Base-by-base conservation (phyloP, 2,329 filamentous ascomycete genomes). In the Aureobasidium sp. region DNA sequence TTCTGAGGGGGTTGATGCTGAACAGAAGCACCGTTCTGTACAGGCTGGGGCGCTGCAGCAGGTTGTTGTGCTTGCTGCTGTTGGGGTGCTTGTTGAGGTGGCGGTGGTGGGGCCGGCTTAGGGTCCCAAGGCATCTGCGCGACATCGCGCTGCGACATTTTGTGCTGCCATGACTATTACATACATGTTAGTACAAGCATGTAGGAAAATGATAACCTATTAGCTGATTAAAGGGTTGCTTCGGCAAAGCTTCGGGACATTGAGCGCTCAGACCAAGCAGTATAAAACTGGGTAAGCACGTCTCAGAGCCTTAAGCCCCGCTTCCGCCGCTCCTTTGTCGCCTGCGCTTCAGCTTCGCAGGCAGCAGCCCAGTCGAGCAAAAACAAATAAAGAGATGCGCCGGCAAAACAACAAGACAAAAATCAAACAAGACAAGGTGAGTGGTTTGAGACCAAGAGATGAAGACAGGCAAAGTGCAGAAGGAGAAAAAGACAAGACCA, bases 121-220 rank as follows among this genome's bases (percentile, higher is more conserved):
- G 94, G 93, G 72, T 99, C 94, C 94, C 94, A 99, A 11, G 94
- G 93, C 73, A 97, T 97, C 62, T 84, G 80, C 63, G 94, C 94
- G 64, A 97, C 88, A 67, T 88, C 86, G 66, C 95, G 86, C 67
- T 86, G 85, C 1, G 92, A 89, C 39, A 99, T 82, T 76, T 95
- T 97, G 69, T 87, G 82, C 80, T 97, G 92, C 94, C 94, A 99
- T 77, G 87, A 90, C 92, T 97, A 72, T 58, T 16, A 30, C 3
- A 50, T 27, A 25, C 15, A 10, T 47, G 25, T 58, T 39, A 58
- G 54, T 42, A 48, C 41, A 39, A 58, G 41, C 15, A 57, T 25
- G 36, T 34, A 44, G 42, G 21, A 25, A 42, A 13, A 30, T 11
- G 34, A 48, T 54, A 49, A 5, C 60, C 62, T 59, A 53, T 64